These are phyloP conservation scores for Polyporus tsugae DNA, from an alignment of 1,284 basidiomycete genomes.

Conservation along the genomic window DNA sequence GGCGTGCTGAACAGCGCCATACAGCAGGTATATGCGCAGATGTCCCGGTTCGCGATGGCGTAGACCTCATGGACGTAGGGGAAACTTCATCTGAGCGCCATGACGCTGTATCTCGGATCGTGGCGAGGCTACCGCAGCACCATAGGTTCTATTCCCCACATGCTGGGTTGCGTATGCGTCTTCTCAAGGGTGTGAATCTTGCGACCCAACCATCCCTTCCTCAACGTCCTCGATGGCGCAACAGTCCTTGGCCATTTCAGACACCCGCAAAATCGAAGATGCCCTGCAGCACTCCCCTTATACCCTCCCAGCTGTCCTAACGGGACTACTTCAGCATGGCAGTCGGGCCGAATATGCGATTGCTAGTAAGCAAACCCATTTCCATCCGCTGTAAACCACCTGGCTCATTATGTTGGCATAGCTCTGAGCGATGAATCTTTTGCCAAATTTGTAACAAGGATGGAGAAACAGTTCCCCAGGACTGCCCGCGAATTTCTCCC, in stretches of 20 bases:
- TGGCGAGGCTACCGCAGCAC: slow-evolving; percentile 3
- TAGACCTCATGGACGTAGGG: neutral
- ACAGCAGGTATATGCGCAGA: neutral
- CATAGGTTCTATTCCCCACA: neutral
- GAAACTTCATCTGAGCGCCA: neutral
- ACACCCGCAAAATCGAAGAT: neutral
- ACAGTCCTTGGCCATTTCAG: neutral
- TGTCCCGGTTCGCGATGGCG: neutral
- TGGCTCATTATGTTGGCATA: neutral
- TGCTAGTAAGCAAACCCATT: neutral
- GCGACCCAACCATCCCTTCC: neutral
- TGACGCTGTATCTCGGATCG: neutral
- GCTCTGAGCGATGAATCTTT: neutral
- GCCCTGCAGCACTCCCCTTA: neutral
- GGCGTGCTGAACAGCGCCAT: too few relatives aligned
- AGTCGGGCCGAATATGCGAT: neutral
- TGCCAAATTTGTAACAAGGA: neutral
- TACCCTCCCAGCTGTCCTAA: neutral
- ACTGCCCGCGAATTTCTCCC: neutral
- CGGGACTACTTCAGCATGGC: neutral
- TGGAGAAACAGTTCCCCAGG: neutral
- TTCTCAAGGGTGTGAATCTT: neutral
- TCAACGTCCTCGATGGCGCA: neutral
- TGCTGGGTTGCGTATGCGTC: neutral
- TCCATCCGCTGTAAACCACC: too few relatives aligned